Evolutionary conservation across 1,284 basidiomycete species (phyloP).

Genomic region (Tausonia pullulans): DNA sequence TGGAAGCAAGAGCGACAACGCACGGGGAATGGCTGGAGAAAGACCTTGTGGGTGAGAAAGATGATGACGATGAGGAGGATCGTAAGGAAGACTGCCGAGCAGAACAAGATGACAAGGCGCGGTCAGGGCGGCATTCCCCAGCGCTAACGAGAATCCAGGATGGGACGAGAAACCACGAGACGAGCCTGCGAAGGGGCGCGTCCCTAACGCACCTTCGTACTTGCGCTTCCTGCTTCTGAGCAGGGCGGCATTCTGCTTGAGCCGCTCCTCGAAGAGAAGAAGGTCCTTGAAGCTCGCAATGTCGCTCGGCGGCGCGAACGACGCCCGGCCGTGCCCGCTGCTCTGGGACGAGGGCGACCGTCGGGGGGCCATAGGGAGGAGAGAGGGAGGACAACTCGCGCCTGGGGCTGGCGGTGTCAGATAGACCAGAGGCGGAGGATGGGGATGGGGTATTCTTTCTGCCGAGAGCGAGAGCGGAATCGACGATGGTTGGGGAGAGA

Average conservation of each 20-base stretch:
- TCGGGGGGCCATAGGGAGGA: background rate
- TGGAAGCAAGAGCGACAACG: background rate
- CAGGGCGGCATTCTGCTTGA: constrained; percentile 81
- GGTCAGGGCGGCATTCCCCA: background rate
- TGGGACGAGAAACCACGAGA: background rate
- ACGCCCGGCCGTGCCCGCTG: background rate
- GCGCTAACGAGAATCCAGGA: background rate
- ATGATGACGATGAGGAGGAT: constrained; percentile 57
- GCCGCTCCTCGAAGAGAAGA: constrained; percentile 85
- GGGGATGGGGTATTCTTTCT: too few species aligned
- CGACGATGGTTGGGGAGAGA: too few species aligned
- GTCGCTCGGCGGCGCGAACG: constrained; percentile 47
- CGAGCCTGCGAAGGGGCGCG: background rate
- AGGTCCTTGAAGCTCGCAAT: constrained; percentile 74
- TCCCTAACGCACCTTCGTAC: constrained; percentile 57
- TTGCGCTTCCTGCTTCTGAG: constrained; percentile 68
- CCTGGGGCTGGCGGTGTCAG: too few species aligned
- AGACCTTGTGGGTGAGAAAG: constrained; percentile 45
- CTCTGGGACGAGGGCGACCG: background rate
- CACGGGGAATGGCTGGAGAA: constrained; percentile 16
- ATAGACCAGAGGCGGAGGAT: too few species aligned
- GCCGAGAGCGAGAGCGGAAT: too few species aligned
- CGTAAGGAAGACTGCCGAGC: constrained; percentile 54
- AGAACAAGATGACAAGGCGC: constrained; percentile 8
- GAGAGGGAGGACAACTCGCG: too few species aligned